Evolutionary conservation across 768 basidiomycete genomes (phyloP), one percentile per base, ranked within the genome.

Genomic region (Suillus sp.): DNA sequence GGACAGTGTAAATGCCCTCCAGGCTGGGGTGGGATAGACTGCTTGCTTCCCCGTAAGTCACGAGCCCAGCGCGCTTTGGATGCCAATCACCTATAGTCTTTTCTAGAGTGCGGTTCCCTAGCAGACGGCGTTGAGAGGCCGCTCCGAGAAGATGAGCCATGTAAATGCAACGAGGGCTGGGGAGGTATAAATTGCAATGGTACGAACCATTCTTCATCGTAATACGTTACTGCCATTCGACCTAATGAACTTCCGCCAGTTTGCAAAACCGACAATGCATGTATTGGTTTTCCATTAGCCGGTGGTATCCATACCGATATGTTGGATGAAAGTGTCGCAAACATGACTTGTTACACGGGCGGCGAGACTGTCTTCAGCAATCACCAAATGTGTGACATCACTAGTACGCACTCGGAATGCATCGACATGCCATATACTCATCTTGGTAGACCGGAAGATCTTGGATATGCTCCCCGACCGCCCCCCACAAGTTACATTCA

Each of bases 11-110:
- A 94, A 71, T 99, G 97, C 71, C 95, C 95, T 1, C 85, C 93
- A 47, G 97, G 97, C n/a, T 99, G 96, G 88, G 93, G 95, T 53
- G 97, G 97, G 1, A 90, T 95, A 42, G 96, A 99, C 71, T 99
- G 97, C 78, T 77, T 97, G 59, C 85, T 86, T 9, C 96, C 97
- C 25, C 90, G 96, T 97, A 77, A 55, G 93, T 84, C 37, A 37
- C 43, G 53, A 40, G 58, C 47, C 10, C 42, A 22, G 45, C 42
- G 16, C 45, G 43, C 6, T 65, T 65, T 45, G 71, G 35, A 59
- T 18, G 16, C n/a, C 32, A 37, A 16, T 18, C 27, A 59, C n/a
- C 22, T 54, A 65, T 43, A 55, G 42, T 54, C 14, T 22, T 25
- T 27, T 37, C 10, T 63, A 97, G 95, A 97, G 71, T 98, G 96